phyloP scores from a whole-genome alignment of 306 rosid genomes.

The Neltuma alba region DNA sequence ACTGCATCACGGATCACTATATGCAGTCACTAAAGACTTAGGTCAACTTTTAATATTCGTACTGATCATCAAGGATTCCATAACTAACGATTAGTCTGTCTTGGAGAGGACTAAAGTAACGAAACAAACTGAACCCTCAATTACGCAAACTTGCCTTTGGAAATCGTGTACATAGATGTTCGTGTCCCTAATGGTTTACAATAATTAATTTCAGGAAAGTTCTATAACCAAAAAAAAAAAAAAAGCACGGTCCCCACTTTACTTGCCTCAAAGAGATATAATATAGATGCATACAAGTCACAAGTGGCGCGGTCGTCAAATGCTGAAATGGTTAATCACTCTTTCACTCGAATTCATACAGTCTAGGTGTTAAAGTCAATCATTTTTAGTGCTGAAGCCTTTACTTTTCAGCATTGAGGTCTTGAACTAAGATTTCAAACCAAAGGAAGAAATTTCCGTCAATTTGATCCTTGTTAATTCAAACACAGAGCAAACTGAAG shows the following conservation, averaged over 20 bases:
- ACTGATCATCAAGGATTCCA: background rate
- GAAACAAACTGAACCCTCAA: constrained; percentile 13
- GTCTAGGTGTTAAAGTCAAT: background rate
- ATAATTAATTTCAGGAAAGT: background rate
- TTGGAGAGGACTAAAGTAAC: background rate
- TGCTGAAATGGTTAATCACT: constrained; percentile 4
- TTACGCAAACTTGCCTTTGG: background rate
- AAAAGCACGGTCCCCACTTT: constrained; percentile 19
- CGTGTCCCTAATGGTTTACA: background rate
- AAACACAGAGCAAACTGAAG: background rate
- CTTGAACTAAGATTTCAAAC: background rate
- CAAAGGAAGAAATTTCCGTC: background rate
- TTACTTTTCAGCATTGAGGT: background rate
- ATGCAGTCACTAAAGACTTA: background rate
- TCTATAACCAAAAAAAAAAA: background rate
- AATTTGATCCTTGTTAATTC: background rate
- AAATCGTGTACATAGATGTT: background rate
- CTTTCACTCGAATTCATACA: background rate
- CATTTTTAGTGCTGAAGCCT: background rate
- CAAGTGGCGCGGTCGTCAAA: constrained; percentile 18
- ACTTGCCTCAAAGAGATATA: constrained; percentile 11
- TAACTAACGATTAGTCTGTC: background rate
- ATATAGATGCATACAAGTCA: background rate
- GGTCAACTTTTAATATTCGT: background rate
- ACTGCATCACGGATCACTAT: background rate